Base-by-base conservation (phyloP, 345 rosid species). In the Salix arbutifolia region DNA sequence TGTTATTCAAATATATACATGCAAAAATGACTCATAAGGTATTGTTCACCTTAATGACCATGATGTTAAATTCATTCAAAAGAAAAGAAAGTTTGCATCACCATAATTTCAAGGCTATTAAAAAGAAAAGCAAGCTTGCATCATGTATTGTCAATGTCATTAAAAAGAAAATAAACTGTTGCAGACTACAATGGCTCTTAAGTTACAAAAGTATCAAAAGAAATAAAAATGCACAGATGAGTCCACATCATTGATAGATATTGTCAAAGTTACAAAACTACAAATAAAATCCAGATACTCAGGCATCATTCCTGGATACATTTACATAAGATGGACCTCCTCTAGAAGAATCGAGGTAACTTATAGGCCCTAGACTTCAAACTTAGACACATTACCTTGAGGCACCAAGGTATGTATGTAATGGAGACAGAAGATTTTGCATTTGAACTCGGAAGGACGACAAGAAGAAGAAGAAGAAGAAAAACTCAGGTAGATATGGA, bases 401-500 rank as follows among this genome's bases (percentile, higher is more conserved):
- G 12, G 44, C 0, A 13, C 12, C 13, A 40, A 40, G 44, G 44
- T 40, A 40, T 40, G 44, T 40, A 40, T 40, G 44, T 9, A 40
- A 13, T 10, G 3, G 44, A 40, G 44, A 40, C 12, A 3, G 13
- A 40, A 40, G 11, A 9, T 2, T 9, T 40, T 40, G 11, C 44
- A 40, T 40, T 40, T 40, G 44, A 40, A 40, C 44, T 40, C 4
- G 1, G 13, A 40, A 40, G 44, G 1, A 40, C 2, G 44, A 9
- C 12, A 9, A 9, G 0, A 1, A 9, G 2, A 11, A 5, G 2
- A 3, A 2, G 13, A 11, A 1, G 0, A 9, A 9, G 0, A 40
- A 40, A 38, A 40, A 40, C 13, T 40, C 37, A 19, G 21, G 53
- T 14, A 4, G 53, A 17, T 48, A 48, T 48, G 53, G 53, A 48